Conservation (phyloP, 176 grass and related monocot species). For the Carex pumila region DNA sequence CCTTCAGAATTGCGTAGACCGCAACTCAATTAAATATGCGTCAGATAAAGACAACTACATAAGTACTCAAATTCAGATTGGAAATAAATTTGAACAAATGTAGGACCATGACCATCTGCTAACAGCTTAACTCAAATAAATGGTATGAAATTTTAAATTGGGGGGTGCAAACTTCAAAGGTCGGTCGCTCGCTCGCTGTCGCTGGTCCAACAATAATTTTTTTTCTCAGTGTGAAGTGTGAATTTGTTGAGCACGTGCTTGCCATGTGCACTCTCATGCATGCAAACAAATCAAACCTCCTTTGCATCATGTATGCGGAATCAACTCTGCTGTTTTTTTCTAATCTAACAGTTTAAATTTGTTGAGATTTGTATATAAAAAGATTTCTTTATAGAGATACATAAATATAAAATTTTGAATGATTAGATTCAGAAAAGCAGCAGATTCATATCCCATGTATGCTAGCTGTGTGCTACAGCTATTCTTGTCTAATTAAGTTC, state of each 20-base stretch:
- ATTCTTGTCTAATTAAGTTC: conserved; percentile 3
- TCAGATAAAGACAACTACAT: not conserved
- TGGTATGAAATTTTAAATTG: not conserved
- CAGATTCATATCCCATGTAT: no score
- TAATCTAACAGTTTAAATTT: no score
- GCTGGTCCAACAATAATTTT: not conserved
- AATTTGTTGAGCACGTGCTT: conserved; percentile 1
- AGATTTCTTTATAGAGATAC: no score
- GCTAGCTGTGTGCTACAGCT: not conserved
- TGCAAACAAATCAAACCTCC: conserved; percentile 11
- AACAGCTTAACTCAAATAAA: conserved; percentile 1
- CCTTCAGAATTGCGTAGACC: not conserved
- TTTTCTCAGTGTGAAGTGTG: not conserved
- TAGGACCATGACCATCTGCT: not conserved
- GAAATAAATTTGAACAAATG: conserved; percentile 5
- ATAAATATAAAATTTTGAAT: no score
- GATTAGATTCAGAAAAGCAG: no score
- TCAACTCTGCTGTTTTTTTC: no score
- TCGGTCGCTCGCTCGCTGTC: not conserved
- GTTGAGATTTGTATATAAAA: no score
- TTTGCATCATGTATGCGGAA: not conserved
- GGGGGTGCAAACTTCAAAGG: not conserved
- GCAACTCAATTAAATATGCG: not conserved
- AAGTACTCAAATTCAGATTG: not conserved
- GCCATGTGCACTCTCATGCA: conserved; percentile 22